Evolutionary conservation across 2,329 filamentous ascomycete genomes (phyloP).

Genomic region (Penicillium aurantiogriseum): DNA sequence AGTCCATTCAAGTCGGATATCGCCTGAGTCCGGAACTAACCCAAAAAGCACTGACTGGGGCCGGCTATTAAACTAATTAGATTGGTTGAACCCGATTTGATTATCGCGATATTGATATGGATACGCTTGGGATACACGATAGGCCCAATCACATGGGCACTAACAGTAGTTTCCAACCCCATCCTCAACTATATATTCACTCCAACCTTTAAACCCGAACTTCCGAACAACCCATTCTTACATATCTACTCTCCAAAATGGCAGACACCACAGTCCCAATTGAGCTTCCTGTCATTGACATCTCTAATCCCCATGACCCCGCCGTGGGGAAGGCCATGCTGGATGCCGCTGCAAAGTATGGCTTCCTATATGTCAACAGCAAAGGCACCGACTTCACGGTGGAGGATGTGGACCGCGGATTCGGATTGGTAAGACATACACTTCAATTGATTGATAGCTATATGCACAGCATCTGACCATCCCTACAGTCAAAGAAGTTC

Average conservation of each 20-base stretch:
- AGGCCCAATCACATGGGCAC: conserved; percentile 6
- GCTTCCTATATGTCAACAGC: conserved; percentile 87
- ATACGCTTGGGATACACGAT: conserved; percentile 13
- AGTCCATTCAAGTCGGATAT: conserved; percentile 11
- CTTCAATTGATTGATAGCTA: background rate
- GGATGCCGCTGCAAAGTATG: conserved; percentile 75
- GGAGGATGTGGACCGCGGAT: conserved; percentile 66
- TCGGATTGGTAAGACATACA: conserved; percentile 61
- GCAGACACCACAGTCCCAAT: conserved; percentile 29
- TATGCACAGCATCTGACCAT: conserved; percentile 3
- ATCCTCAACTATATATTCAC: background rate
- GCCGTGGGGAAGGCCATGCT: conserved; percentile 68
- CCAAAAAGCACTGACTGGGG: background rate
- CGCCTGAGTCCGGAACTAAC: conserved; percentile 13
- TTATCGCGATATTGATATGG: conserved; percentile 10
- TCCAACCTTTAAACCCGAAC: background rate
- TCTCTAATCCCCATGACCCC: conserved; percentile 61
- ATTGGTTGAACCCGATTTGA: conserved; percentile 3
- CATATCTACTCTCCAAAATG: conserved; percentile 19
- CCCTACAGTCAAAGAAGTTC: conserved; percentile 63
- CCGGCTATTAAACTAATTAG: background rate
- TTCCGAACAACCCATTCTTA: background rate
- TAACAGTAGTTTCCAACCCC: background rate
- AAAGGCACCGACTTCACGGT: conserved; percentile 66
- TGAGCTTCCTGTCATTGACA: conserved; percentile 77